Evolutionary conservation across 495 filamentous ascomycete species (phyloP).

Genomic region (Trichocladium uniseriatum): DNA sequence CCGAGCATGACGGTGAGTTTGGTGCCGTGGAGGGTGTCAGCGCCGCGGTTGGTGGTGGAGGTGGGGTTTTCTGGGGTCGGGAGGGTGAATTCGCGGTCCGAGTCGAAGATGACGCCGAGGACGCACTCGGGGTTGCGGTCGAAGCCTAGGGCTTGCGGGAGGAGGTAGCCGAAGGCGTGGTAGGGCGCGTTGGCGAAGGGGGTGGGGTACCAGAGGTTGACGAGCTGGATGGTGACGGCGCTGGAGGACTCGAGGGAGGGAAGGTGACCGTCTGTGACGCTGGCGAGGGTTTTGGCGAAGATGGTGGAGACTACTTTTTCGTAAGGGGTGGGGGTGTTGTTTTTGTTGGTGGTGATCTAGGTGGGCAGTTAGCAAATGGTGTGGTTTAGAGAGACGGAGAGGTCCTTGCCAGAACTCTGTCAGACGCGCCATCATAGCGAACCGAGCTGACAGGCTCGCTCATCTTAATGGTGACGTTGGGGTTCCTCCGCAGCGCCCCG

Average conservation of each 20-base stretch:
- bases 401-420: conserved; percentile 13
- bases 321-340: conserved; percentile 27
- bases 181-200: conserved; percentile 50
- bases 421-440: conserved; percentile 7
- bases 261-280: conserved; percentile 35
- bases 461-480: conserved; percentile 47
- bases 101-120: conserved; percentile 89
- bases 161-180: conserved; percentile 82
- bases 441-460: conserved; percentile 32
- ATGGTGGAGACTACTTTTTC: conserved; percentile 66
- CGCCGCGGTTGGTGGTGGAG: conserved; percentile 22
- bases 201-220: conserved; percentile 76
- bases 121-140: conserved; percentile 73
- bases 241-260: conserved; percentile 46
- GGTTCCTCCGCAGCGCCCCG: conserved; percentile 31
- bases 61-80: conserved; percentile 16
- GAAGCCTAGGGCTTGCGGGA: conserved; percentile 57
- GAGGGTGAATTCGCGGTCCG: conserved; percentile 41
- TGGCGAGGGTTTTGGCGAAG: conserved; percentile 40
- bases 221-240: conserved; percentile 75
- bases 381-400: not conserved
- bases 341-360: conserved; percentile 24
- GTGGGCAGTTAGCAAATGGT: not conserved
- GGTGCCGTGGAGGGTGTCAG: conserved; percentile 55
- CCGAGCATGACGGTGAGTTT: conserved; percentile 94